Percentiles rank a stretch among this genome's conserved stretches.
phyloP scores from a whole-genome alignment of 768 basidiomycete species.

The Tricholoma bakamatsutake region DNA sequence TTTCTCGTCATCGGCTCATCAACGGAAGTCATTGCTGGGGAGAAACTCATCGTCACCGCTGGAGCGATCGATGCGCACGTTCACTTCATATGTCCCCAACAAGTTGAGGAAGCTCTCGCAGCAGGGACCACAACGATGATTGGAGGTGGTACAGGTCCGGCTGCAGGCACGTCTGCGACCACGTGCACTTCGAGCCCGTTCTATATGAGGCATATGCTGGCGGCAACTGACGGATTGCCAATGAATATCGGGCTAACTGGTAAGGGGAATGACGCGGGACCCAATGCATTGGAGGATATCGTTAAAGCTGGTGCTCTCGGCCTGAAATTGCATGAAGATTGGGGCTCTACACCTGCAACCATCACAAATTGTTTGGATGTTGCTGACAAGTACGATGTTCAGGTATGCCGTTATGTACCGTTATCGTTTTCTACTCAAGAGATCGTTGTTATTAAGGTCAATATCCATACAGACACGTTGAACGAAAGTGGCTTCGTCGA shows the following conservation, averaged over 20 bases:
- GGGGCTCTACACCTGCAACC: constrained; percentile 85
- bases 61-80: constrained; percentile 90
- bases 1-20: constrained; percentile 79
- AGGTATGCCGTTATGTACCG: constrained; percentile 41
- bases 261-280: constrained; percentile 90
- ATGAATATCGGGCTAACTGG: constrained; percentile 96
- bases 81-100: constrained; percentile 94
- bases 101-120: constrained; percentile 79
- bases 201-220: constrained; percentile 87
- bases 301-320: constrained; percentile 35
- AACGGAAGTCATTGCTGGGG: constrained; percentile 95
- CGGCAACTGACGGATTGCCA: constrained; percentile 83
- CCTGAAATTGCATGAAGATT: constrained; percentile 95
- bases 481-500: constrained; percentile 98
- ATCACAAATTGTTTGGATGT: constrained; percentile 76
- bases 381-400: constrained; percentile 89
- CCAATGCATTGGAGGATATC: constrained; percentile 45
- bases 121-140: constrained; percentile 90
- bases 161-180: constrained; percentile 85
- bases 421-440: neutral
- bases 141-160: constrained; percentile 94
- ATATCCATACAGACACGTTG: constrained; percentile 95
- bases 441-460: constrained; percentile 41
- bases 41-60: constrained; percentile 89
- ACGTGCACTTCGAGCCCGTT: constrained; percentile 91